Percentiles rank a stretch among this genome's conserved stretches.
phyloP scores from a whole-genome alignment of 1,284 basidiomycete genomes.

The Trametes pubescens region DNA sequence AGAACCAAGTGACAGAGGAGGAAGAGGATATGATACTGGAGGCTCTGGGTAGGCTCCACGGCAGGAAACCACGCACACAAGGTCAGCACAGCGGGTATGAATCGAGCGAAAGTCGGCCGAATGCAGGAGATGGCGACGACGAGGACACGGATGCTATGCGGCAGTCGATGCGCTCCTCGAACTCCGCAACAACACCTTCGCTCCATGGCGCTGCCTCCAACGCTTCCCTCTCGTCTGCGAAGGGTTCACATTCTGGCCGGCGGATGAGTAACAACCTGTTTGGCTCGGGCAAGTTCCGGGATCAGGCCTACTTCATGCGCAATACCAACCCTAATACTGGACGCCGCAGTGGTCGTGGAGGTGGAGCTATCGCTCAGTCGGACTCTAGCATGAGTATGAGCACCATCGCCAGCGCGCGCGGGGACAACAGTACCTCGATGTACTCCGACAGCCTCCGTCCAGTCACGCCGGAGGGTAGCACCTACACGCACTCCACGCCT shows the following conservation, averaged over 20 bases:
- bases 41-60: conserved; percentile 67
- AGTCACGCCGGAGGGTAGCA: conserved; percentile 59
- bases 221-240: conserved; percentile 47
- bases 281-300: conserved; percentile 77
- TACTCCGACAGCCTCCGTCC: conserved; percentile 57
- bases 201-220: conserved; percentile 51
- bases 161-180: conserved; percentile 54
- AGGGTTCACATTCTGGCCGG: conserved; percentile 54
- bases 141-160: conserved; percentile 46
- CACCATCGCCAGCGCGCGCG: conserved; percentile 38
- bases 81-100: conserved; percentile 24
- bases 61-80: conserved; percentile 36
- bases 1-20: conserved; percentile 75
- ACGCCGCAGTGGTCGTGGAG: conserved; percentile 53
- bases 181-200: conserved; percentile 50
- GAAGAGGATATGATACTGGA: conserved; percentile 86
- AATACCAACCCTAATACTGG: conserved; percentile 51
- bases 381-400: conserved; percentile 53
- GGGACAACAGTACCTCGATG: conserved; percentile 50
- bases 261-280: conserved; percentile 86
- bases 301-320: conserved; percentile 74
- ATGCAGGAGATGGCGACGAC: conserved; percentile 42
- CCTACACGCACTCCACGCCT: conserved; percentile 43
- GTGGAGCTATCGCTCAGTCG: conserved; percentile 59
- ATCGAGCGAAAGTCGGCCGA: conserved; percentile 24